A percentile compares a stretch with the other conserved stretches of the same genome.
Conservation (phyloP, 2,329 filamentous ascomycete genomes). For the Sarocladium oryzae region DNA sequence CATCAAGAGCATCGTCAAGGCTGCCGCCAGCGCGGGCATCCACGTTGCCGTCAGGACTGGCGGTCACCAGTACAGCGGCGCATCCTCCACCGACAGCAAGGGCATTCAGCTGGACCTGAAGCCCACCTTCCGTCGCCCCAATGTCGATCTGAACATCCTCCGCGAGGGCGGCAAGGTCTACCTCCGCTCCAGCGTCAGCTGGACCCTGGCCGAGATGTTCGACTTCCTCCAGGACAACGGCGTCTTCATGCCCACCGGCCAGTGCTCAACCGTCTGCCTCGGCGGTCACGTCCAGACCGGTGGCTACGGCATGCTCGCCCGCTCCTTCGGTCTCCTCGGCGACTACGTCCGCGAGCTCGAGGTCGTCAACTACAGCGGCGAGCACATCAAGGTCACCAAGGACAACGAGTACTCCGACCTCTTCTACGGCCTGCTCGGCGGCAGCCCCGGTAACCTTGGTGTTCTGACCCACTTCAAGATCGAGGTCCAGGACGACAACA, state of each 20-base stretch:
- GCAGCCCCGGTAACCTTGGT: constrained; percentile 52
- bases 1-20: constrained; percentile 31
- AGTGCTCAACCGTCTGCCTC: constrained; percentile 37
- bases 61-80: constrained; percentile 44
- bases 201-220: constrained; percentile 34
- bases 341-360: constrained; percentile 45
- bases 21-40: constrained; percentile 32
- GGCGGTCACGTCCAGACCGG: constrained; percentile 43
- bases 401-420: constrained; percentile 45
- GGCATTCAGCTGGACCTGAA: constrained; percentile 42
- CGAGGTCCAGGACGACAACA: constrained; percentile 26
- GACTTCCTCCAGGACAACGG: constrained; percentile 32
- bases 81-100: constrained; percentile 35
- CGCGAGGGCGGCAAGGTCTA: constrained; percentile 28
- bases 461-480: constrained; percentile 49
- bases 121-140: constrained; percentile 27
- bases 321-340: constrained; percentile 45
- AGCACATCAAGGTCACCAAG: constrained; percentile 38
- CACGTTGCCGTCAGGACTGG: constrained; percentile 39
- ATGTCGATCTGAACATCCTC: constrained; percentile 20
- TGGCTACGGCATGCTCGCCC: constrained; percentile 39
- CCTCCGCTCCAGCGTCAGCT: constrained; percentile 34
- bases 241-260: constrained; percentile 38
- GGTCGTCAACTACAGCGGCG: constrained; percentile 40
- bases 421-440: constrained; percentile 52